phyloP scores from a whole-genome alignment of 495 filamentous ascomycete species.

The Aspergillus leporis region DNA sequence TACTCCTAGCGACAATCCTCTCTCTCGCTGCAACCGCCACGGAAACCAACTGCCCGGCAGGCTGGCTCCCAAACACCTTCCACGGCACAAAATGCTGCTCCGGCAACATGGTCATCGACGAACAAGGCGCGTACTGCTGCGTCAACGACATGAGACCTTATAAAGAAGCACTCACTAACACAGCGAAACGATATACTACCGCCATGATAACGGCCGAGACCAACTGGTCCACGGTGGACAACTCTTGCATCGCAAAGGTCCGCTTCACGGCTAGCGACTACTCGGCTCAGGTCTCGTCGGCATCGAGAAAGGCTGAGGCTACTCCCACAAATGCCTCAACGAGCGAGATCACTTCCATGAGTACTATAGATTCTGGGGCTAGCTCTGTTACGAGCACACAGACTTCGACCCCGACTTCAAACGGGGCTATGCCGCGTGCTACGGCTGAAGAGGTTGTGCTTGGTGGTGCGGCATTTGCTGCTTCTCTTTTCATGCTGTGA shows the following conservation, averaged over 20 bases:
- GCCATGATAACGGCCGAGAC: constrained; percentile 9
- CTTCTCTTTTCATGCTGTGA: constrained; percentile 19
- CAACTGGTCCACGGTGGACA: constrained; percentile 5
- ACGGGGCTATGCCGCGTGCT: constrained; percentile 16
- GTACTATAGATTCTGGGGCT: neutral
- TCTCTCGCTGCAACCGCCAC: constrained; percentile 5
- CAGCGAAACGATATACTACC: neutral
- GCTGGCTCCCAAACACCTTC: constrained; percentile 14
- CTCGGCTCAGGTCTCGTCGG: constrained; percentile 21
- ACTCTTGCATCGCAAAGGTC: constrained; percentile 13
- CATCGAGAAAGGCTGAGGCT: constrained; percentile 13
- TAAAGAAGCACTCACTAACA: neutral
- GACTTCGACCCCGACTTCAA: constrained; percentile 14
- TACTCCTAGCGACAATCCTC: constrained; percentile 7
- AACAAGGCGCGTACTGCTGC: constrained; percentile 16
- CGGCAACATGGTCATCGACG: constrained; percentile 14
- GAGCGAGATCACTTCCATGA: constrained; percentile 6
- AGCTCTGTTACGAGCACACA: constrained; percentile 9
- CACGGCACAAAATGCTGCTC: constrained; percentile 15
- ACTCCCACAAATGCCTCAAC: constrained; percentile 7
- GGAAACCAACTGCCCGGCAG: constrained; percentile 6
- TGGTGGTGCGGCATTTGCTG: constrained; percentile 16
- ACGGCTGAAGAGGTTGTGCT: constrained; percentile 13
- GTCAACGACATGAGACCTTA: constrained; percentile 11
- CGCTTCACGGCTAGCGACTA: constrained; percentile 24